Conservation (phyloP, 805 yeast species). For the Metschnikowia cubensis region DNA sequence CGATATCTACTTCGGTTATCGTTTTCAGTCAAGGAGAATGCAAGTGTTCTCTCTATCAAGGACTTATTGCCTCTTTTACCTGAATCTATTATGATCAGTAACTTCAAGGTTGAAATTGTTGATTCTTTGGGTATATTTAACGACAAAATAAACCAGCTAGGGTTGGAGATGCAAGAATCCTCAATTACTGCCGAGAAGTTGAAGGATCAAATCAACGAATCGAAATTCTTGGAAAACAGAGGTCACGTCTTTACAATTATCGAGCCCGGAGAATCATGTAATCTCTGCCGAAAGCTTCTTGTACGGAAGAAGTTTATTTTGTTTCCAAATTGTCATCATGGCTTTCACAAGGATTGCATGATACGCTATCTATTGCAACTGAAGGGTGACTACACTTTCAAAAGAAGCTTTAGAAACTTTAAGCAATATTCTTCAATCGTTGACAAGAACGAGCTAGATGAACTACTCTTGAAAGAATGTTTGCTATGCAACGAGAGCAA, state of each 20-base stretch:
- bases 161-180: constrained; percentile 74
- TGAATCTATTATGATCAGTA: constrained; percentile 74
- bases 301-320: constrained; percentile 69
- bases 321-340: constrained; percentile 83
- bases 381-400: constrained; percentile 60
- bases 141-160: constrained; percentile 56
- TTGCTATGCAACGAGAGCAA: constrained; percentile 71
- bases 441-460: constrained; percentile 52
- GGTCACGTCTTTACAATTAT: constrained; percentile 57
- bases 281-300: constrained; percentile 63
- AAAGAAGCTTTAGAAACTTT: constrained; percentile 55
- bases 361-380: constrained; percentile 55
- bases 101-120: constrained; percentile 79
- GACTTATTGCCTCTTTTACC: constrained; percentile 85
- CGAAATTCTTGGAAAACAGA: constrained; percentile 25
- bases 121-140: constrained; percentile 74
- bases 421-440: constrained; percentile 41
- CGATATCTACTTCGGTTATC: constrained; percentile 32
- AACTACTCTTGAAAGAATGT: constrained; percentile 60
- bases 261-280: constrained; percentile 83
- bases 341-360: constrained; percentile 87
- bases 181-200: constrained; percentile 56
- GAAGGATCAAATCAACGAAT: constrained; percentile 51
- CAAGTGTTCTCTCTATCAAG: constrained; percentile 54
- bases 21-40: constrained; percentile 19